Percentiles rank a stretch among this genome's conserved stretches.
Evolutionary conservation across 768 basidiomycete species (phyloP).

Genomic region (Cyclocybe cylindracea): DNA sequence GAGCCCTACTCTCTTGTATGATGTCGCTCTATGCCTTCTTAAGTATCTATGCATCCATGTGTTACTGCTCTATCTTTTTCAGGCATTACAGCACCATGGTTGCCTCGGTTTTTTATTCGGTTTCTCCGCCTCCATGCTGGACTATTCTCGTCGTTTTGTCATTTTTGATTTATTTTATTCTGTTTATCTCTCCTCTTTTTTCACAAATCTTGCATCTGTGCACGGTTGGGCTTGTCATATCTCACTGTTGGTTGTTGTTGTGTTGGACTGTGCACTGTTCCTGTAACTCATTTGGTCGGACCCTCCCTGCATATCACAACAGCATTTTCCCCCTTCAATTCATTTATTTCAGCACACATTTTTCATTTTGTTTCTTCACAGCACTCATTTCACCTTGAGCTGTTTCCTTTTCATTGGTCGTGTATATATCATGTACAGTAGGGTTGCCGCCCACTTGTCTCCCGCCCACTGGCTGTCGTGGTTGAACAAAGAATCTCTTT

Average conservation of each 20-base stretch:
- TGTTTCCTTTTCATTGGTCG: conserved; percentile 14
- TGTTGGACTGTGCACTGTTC: conserved; percentile 21
- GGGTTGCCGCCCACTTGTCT: conserved; percentile 24
- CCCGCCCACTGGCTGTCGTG: conserved; percentile 20
- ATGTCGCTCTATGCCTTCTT: conserved; percentile 2
- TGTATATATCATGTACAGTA: conserved; percentile 24
- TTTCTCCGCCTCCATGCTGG: not conserved
- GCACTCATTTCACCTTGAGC: conserved; percentile 18
- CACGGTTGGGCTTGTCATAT: not conserved
- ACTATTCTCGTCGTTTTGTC: not conserved
- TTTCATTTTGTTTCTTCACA: conserved; percentile 25
- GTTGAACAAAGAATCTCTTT: conserved; percentile 11
- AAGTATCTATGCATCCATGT: conserved; percentile 9
- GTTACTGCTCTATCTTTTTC: conserved; percentile 2
- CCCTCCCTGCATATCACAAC: conserved; percentile 14
- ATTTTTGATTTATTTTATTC: conserved; percentile 1
- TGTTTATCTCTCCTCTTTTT: conserved; percentile 5
- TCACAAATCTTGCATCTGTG: not conserved
- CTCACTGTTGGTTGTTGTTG: conserved; percentile 4
- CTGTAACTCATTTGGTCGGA: conserved; percentile 21
- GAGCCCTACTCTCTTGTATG: not conserved
- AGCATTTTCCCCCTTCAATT: conserved; percentile 13
- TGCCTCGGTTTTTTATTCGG: not conserved
- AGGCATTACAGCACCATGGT: not conserved
- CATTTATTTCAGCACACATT: conserved; percentile 1